Evolutionary conservation across 2,329 filamentous ascomycete species (phyloP), one percentile per base, ranked within the genome.

Genomic region (Claviceps arundinis): DNA sequence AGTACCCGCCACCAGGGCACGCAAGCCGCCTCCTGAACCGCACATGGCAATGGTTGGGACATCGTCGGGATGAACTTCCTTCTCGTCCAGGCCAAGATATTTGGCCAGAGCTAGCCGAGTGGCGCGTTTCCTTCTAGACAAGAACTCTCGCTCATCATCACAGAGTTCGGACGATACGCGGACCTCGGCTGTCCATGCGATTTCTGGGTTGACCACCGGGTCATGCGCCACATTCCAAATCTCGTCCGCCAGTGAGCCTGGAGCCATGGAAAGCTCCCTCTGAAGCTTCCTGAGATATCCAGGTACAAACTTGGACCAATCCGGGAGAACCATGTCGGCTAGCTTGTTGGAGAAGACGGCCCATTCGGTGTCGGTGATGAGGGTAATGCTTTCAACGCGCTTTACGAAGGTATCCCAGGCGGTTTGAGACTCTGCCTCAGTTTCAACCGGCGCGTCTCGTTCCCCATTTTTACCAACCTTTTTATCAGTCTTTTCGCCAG

Each of bases 191-290:
- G 88, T 80, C 70, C 85, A 89, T 37, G 80, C 72, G 53, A 97
- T 94, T 64, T 98, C 93, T 0, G 91, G 91, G 59, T 97, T 88
- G 56, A 87, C 74, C 47, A 81, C 74, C 0, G 89, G 81, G 62
- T 97, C 87, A 53, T 89, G 86, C 1, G 93, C 89, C 61, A 97
- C 91, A 57, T 76, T 74, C 93, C 93, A 97, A 54, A 98, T 93
- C 59, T 96, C 87, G 62, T 94, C 85, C 13, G 91, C 89, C 43
- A 98, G 72, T 0, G 89, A 95, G 1, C 89, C 91, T 0, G 89
- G 87, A 0, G 85, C 81, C 81, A 93, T 85, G 37, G 88, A 93
- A 16, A 96, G 74, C 68, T 97, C 91, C 22, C 80, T 80, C 64
- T 95, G 89, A 37, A 97, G 76, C 66, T 95, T 96, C 55, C 80